Percentiles rank a stretch among this genome's conserved stretches.
Evolutionary conservation across 2,329 filamentous ascomycete genomes (phyloP).

Genomic region (Penicillium sclerotiorum): DNA sequence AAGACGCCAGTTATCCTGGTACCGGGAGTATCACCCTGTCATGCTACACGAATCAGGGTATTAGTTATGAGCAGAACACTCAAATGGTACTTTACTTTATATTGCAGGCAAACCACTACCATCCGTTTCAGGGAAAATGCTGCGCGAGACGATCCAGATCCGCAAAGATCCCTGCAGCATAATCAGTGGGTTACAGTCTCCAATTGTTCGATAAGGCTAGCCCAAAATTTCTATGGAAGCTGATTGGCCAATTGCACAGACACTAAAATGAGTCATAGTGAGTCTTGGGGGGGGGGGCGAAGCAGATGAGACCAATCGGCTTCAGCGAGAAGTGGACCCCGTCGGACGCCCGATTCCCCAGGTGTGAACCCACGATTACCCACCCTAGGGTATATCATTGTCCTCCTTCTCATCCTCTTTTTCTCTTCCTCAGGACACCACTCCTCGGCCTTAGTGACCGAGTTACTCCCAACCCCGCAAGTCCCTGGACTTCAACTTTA

Average conservation of each 20-base stretch:
- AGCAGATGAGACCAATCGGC: constrained; percentile 12
- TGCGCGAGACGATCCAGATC: neutral
- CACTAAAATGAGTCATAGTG: constrained; percentile 33
- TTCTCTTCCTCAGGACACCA: constrained; percentile 27
- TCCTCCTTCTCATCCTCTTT: neutral
- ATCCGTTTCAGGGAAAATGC: neutral
- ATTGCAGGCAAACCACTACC: too few species aligned
- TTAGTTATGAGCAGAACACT: too few species aligned
- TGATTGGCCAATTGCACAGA: constrained; percentile 12
- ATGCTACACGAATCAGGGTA: too few species aligned
- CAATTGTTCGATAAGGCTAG: neutral
- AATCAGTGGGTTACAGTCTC: neutral
- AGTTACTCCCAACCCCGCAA: constrained; percentile 9
- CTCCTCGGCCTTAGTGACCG: constrained; percentile 19
- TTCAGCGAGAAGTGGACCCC: neutral
- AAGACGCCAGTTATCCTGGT: too few species aligned
- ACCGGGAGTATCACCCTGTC: too few species aligned
- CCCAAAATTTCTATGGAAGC: neutral
- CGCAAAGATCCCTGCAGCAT: neutral
- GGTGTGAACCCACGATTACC: constrained; percentile 10
- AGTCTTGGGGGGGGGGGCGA: constrained; percentile 14
- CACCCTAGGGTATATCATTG: constrained; percentile 11
- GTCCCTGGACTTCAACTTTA: neutral
- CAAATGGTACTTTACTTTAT: too few species aligned
- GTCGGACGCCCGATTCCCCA: constrained; percentile 2